phyloP scores from a whole-genome alignment of 2,329 filamentous ascomycete species.

The Penicillium decumbens region DNA sequence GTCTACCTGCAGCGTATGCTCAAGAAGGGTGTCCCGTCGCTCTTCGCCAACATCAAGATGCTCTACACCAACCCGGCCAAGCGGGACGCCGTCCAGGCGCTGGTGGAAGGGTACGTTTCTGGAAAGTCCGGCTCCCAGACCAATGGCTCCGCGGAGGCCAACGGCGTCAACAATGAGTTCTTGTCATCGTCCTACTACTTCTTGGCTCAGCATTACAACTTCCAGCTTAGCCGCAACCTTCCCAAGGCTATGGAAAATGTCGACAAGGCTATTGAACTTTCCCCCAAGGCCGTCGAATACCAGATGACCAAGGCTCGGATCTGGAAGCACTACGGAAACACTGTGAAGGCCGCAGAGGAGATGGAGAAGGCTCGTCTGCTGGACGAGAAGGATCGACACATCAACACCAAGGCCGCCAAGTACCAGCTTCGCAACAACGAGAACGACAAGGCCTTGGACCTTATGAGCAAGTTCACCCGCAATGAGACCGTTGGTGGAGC shows the following conservation, averaged over 20 bases:
- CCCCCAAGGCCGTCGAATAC: slow-evolving; percentile 80
- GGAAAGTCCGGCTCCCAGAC: slow-evolving; percentile 47
- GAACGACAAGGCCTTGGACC: slow-evolving; percentile 77
- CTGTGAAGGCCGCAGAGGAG: slow-evolving; percentile 70
- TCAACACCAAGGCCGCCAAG: slow-evolving; percentile 97
- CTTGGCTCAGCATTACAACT: slow-evolving; percentile 95
- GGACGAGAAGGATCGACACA: slow-evolving; percentile 89
- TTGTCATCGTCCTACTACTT: slow-evolving; percentile 82
- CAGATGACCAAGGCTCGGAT: slow-evolving; percentile 94
- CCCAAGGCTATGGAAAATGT: slow-evolving; percentile 75
- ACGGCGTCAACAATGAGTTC: slow-evolving; percentile 57
- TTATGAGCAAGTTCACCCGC: slow-evolving; percentile 89
- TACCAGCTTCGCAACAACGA: slow-evolving; percentile 92
- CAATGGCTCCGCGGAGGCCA: slow-evolving; percentile 48
- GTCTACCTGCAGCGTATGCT: slow-evolving; percentile 79
- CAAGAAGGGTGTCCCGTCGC: slow-evolving; percentile 87
- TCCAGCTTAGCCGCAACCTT: slow-evolving; percentile 78
- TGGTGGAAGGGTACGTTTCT: slow-evolving; percentile 74
- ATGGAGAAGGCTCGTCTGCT: slow-evolving; percentile 85
- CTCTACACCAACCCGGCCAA: slow-evolving; percentile 77
- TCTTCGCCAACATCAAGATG: slow-evolving; percentile 94
- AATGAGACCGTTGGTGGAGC: slow-evolving; percentile 85
- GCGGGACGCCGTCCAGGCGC: slow-evolving; percentile 65
- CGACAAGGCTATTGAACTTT: slow-evolving; percentile 74
- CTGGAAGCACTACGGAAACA: slow-evolving; percentile 82